Conservation (phyloP, 78 protist genomes). For the Pigoraptor vietnamica region DNA sequence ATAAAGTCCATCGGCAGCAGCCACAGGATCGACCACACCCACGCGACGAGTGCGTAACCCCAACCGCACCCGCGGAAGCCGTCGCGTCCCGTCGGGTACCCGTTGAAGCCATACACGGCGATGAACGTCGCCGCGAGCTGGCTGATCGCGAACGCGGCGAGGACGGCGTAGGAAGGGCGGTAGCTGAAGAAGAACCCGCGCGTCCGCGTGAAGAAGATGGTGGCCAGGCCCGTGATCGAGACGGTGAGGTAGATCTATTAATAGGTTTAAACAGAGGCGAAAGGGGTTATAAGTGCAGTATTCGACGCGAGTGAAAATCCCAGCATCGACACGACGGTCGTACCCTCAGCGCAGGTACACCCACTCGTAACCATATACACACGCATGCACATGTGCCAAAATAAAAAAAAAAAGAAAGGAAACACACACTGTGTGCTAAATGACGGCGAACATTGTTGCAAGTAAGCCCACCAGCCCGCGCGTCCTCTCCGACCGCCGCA, state of each 20-base stretch:
- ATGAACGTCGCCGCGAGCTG: slow-evolving; percentile 61
- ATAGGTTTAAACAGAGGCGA: slow-evolving; percentile 13
- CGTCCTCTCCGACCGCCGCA: too few relatives aligned
- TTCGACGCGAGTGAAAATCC: too few relatives aligned
- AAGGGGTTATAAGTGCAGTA: too few relatives aligned
- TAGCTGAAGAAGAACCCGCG: slow-evolving; percentile 52
- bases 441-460: too few relatives aligned
- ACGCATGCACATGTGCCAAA: too few relatives aligned
- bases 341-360: background rate
- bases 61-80: slow-evolving; percentile 66
- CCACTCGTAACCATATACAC: background rate
- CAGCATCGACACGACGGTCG: too few relatives aligned
- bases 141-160: slow-evolving; percentile 52
- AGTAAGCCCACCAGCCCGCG: too few relatives aligned
- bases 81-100: slow-evolving; percentile 29
- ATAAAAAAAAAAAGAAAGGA: too few relatives aligned
- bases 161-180: slow-evolving; percentile 55
- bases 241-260: slow-evolving; percentile 59
- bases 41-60: slow-evolving; percentile 53
- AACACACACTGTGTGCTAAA: too few relatives aligned
- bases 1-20: slow-evolving; percentile 67
- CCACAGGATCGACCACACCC: slow-evolving; percentile 68
- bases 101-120: slow-evolving; percentile 58
- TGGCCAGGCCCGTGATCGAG: slow-evolving; percentile 65
- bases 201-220: slow-evolving; percentile 62